phyloP scores from a whole-genome alignment of 2,329 filamentous ascomycete genomes.

The Pseudomassariella vexata region DNA sequence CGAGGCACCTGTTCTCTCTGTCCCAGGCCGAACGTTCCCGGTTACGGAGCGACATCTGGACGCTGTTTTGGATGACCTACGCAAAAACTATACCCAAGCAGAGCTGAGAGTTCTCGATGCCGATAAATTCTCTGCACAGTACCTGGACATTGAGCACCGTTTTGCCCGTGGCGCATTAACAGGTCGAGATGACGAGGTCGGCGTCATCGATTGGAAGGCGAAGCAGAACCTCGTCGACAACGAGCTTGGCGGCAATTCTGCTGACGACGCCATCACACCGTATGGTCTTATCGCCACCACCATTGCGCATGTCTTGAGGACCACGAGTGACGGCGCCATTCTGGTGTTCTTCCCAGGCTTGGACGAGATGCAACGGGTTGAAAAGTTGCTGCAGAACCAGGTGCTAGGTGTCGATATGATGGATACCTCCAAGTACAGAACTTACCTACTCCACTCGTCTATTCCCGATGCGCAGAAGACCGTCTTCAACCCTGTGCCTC shows the following conservation, averaged over 20 bases:
- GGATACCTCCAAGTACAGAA: constrained; percentile 30
- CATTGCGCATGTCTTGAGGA: constrained; percentile 38
- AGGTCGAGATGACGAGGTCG: no score
- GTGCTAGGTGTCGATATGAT: constrained; percentile 32
- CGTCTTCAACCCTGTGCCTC: constrained; percentile 31
- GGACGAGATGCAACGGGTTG: constrained; percentile 27
- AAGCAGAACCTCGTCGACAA: no score
- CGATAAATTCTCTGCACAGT: no score
- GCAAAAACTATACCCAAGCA: no score
- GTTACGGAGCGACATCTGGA: no score
- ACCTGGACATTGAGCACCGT: no score
- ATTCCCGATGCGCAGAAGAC: constrained; percentile 33
- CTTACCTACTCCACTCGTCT: constrained; percentile 40
- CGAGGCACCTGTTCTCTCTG: neutral
- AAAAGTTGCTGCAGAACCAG: constrained; percentile 21
- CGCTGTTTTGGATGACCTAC: no score
- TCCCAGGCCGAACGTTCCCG: neutral
- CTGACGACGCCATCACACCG: constrained; percentile 25
- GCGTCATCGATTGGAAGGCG: no score
- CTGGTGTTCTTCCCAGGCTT: constrained; percentile 42
- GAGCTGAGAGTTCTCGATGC: no score
- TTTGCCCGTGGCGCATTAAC: no score
- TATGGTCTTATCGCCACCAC: constrained; percentile 33
- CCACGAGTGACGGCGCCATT: constrained; percentile 35
- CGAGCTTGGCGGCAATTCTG: no score